Conservation (phyloP, 2,329 filamentous ascomycete species). For the Aspergillus clavatus region DNA sequence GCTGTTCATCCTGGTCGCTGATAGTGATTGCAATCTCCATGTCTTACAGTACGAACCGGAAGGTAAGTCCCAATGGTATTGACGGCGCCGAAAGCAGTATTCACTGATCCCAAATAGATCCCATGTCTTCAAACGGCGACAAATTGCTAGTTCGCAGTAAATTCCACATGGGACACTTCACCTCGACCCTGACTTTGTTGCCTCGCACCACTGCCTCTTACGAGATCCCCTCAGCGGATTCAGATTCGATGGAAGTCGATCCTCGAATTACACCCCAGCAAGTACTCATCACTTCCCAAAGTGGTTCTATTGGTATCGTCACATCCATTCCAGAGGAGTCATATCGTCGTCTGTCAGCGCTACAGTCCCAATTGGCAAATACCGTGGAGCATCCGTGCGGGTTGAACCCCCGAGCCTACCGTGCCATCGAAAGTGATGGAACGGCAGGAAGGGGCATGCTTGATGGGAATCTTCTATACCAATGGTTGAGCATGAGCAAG, state of each 20-base stretch:
- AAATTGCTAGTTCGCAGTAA: slow-evolving; percentile 80
- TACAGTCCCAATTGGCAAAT: slow-evolving; percentile 74
- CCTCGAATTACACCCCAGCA: slow-evolving; percentile 38
- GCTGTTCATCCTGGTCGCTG: slow-evolving; percentile 75
- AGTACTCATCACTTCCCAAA: slow-evolving; percentile 67
- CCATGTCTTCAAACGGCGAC: slow-evolving; percentile 85
- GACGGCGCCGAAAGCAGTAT: neutral
- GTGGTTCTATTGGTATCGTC: slow-evolving; percentile 71
- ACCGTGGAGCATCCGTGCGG: slow-evolving; percentile 72
- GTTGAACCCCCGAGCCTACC: slow-evolving; percentile 76
- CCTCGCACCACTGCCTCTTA: slow-evolving; percentile 57
- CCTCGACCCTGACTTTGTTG: slow-evolving; percentile 70
- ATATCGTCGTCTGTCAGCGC: slow-evolving; percentile 76
- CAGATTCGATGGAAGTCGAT: slow-evolving; percentile 38
- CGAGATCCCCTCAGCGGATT: slow-evolving; percentile 29
- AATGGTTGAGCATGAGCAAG: slow-evolving; percentile 72
- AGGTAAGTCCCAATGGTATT: slow-evolving; percentile 53
- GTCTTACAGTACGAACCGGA: slow-evolving; percentile 93
- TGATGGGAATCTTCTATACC: slow-evolving; percentile 68
- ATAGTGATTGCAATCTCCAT: slow-evolving; percentile 81
- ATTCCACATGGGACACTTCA: slow-evolving; percentile 79
- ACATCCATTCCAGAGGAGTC: slow-evolving; percentile 71
- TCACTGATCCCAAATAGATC: slow-evolving; percentile 54
- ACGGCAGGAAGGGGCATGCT: slow-evolving; percentile 60
- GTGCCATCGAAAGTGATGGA: slow-evolving; percentile 52